These are phyloP conservation scores for Bipolaris bicolor DNA, from an alignment of 2,329 filamentous ascomycete species.

Conservation along the genomic window DNA sequence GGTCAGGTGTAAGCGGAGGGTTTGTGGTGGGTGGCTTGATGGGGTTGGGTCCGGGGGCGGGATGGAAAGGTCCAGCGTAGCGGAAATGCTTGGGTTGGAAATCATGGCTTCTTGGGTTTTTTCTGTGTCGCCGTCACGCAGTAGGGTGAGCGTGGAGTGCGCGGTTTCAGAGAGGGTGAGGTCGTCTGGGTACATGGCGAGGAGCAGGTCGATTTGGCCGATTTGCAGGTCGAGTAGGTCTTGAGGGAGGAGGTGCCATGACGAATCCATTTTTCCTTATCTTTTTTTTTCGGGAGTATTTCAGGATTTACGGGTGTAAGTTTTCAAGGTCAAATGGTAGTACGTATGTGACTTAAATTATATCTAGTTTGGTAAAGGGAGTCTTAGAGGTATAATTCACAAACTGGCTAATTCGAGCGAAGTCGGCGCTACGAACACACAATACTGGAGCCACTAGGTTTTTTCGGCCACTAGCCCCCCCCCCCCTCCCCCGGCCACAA, in stretches of 20 bases:
- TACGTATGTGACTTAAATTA: background rate
- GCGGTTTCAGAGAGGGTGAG: constrained; percentile 18
- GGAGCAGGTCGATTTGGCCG: constrained; percentile 36
- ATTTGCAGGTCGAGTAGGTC: constrained; percentile 38
- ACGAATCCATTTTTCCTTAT: background rate
- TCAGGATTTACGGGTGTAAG: no score
- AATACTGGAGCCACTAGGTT: constrained; percentile 1
- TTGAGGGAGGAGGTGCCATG: constrained; percentile 29
- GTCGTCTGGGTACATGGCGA: constrained; percentile 39
- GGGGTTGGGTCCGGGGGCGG: background rate
- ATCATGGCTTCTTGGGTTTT: background rate
- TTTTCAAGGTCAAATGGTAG: background rate
- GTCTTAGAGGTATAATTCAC: background rate
- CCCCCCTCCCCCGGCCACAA: no score
- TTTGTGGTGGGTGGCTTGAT: background rate
- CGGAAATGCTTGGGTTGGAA: constrained; percentile 16
- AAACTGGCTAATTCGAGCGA: constrained; percentile 1
- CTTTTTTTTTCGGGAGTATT: background rate
- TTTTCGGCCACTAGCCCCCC: constrained; percentile 19
- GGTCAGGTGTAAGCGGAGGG: constrained; percentile 27
- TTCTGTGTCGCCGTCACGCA: constrained; percentile 15
- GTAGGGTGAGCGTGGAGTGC: constrained; percentile 11
- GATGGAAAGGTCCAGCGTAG: constrained; percentile 22
- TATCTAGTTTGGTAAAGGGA: background rate
- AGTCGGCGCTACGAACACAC: constrained; percentile 3